Conservation (phyloP, 108 stramenopile genomes). For the Fistulifera pelliculosa region DNA sequence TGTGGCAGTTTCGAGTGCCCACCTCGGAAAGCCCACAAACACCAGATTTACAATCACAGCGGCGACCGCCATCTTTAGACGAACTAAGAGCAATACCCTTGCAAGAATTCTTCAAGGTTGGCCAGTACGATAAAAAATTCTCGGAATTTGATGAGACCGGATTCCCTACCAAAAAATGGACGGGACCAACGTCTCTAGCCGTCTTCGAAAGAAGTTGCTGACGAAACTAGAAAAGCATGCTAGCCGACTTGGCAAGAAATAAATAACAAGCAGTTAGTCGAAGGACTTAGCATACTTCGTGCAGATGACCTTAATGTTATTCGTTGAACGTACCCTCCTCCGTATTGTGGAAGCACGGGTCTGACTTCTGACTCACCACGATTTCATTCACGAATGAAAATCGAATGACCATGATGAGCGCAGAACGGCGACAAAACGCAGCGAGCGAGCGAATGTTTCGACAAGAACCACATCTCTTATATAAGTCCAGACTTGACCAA, state of each 20-base stretch:
- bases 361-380: too few relatives aligned
- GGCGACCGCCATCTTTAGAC: not conserved
- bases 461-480: too few relatives aligned
- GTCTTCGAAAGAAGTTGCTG: slow-evolving; percentile 35
- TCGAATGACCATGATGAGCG: too few relatives aligned
- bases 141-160: slow-evolving; percentile 43
- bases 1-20: not conserved
- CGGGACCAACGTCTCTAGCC: slow-evolving; percentile 43
- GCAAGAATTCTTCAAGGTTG: slow-evolving; percentile 32
- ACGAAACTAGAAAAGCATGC: slow-evolving; percentile 16
- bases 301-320: too few relatives aligned
- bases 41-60: not conserved
- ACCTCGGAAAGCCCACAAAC: not conserved
- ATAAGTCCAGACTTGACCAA: too few relatives aligned
- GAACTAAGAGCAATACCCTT: slow-evolving; percentile 10
- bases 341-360: too few relatives aligned
- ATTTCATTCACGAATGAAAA: too few relatives aligned
- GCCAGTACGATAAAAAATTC: slow-evolving; percentile 36
- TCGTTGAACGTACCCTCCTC: too few relatives aligned
- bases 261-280: too few relatives aligned
- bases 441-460: too few relatives aligned
- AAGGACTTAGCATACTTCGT: too few relatives aligned
- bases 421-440: too few relatives aligned
- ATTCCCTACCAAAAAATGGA: slow-evolving; percentile 44
- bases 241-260: not conserved